Percentiles rank a stretch among this genome's conserved stretches.
phyloP scores from a whole-genome alignment of 129 eudicot genomes.

The Deinandra increscens region DNA sequence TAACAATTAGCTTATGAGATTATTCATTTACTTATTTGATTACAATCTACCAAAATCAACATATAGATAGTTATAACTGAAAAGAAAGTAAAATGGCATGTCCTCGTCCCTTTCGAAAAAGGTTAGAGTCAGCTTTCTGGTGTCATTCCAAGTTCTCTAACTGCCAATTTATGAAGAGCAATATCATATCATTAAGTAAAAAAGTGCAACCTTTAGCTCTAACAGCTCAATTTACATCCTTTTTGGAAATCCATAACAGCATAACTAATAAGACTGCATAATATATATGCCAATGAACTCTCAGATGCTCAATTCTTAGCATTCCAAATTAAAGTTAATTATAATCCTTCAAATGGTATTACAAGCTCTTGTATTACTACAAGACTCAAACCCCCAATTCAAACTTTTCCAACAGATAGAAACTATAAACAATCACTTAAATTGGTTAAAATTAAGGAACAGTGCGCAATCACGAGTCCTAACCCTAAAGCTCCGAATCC shows the following conservation, averaged over 20 bases:
- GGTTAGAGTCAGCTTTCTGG: neutral
- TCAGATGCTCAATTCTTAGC: conserved; percentile 4
- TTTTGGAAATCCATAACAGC: neutral
- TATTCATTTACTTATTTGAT: neutral
- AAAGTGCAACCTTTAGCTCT: conserved; percentile 16
- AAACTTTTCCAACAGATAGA: conserved; percentile 7
- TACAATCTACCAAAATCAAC: conserved; percentile 9
- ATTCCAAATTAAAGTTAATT: neutral
- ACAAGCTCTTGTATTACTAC: neutral
- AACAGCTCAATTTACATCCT: conserved; percentile 19
- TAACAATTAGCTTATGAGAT: neutral
- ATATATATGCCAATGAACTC: conserved; percentile 1
- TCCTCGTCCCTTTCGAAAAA: neutral
- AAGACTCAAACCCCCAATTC: conserved; percentile 5
- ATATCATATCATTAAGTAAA: neutral
- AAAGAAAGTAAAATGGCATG: neutral
- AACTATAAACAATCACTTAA: neutral
- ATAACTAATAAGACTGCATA: conserved; percentile 2
- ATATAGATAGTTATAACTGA: neutral
- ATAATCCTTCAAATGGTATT: neutral
- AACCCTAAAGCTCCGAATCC: conserved; percentile 21
- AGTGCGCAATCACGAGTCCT: neutral
- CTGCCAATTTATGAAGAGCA: neutral
- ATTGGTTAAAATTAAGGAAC: neutral
- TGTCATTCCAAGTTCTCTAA: neutral